Evolutionary conservation across 2,329 filamentous ascomycete species (phyloP).

Genomic region (Alternaria triticimaculans): DNA sequence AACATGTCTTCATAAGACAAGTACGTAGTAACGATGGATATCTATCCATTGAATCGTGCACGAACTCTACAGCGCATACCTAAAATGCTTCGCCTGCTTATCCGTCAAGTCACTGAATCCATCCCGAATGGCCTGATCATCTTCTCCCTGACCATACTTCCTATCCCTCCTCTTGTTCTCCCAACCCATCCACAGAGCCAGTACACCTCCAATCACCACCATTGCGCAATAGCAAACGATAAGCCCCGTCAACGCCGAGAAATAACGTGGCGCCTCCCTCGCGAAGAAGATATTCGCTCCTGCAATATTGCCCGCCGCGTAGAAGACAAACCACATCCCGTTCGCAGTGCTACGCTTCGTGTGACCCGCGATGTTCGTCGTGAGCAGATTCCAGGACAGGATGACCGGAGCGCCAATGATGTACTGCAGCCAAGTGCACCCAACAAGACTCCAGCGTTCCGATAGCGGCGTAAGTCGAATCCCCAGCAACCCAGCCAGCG

Average conservation of each 20-base stretch:
- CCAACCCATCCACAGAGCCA: conserved; percentile 42
- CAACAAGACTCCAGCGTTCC: conserved; percentile 58
- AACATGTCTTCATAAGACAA: no score
- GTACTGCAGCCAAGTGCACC: conserved; percentile 61
- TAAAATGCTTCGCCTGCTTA: conserved; percentile 40
- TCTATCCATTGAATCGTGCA: no score
- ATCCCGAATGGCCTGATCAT: conserved; percentile 40
- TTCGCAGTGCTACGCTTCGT: conserved; percentile 60
- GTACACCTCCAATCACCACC: conserved; percentile 40
- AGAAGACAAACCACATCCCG: conserved; percentile 58
- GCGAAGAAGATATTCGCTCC: conserved; percentile 58
- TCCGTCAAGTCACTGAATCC: conserved; percentile 48
- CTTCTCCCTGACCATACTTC: conserved; percentile 35
- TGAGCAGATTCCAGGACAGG: conserved; percentile 59
- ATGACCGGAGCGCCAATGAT: conserved; percentile 59
- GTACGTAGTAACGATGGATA: no score
- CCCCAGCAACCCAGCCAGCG: conserved; percentile 59
- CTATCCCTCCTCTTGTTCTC: conserved; percentile 42
- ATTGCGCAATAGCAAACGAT: conserved; percentile 55
- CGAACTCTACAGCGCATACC: conserved; percentile 45
- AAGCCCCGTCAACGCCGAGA: conserved; percentile 53
- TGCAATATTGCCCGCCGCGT: conserved; percentile 58
- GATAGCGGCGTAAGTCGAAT: conserved; percentile 57
- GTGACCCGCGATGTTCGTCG: conserved; percentile 55
- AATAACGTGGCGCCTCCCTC: conserved; percentile 53